phyloP scores from a whole-genome alignment of 805 yeast species.

The Candida morakotiae region DNA sequence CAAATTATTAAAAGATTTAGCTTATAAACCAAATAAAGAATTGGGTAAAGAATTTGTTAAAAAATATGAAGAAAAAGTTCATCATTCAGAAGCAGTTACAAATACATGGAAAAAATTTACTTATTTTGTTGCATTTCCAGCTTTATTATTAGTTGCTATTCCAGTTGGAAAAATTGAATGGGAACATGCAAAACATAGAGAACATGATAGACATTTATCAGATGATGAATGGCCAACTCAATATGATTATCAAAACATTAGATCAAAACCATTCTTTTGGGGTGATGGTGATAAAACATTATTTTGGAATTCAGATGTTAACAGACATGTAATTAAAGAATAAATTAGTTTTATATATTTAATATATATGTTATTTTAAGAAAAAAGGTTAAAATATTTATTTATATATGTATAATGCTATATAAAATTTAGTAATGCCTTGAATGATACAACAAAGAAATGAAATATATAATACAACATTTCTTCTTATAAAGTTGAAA shows the following conservation, averaged over 20 bases:
- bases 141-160: constrained; percentile 67
- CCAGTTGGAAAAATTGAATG: constrained; percentile 79
- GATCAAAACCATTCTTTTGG: constrained; percentile 91
- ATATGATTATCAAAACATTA: constrained; percentile 87
- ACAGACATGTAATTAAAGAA: constrained; percentile 66
- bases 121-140: constrained; percentile 76
- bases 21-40: constrained; percentile 46
- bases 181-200: constrained; percentile 89
- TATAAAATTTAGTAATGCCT: neutral
- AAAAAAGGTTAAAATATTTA: neutral
- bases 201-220: constrained; percentile 63
- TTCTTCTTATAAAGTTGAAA: constrained; percentile 59
- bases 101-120: constrained; percentile 84
- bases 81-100: constrained; percentile 78
- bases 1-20: constrained; percentile 36
- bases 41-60: constrained; percentile 71
- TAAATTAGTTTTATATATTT: constrained; percentile 6
- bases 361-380: too few relatives aligned
- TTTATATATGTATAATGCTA: neutral
- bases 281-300: constrained; percentile 97
- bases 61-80: constrained; percentile 57
- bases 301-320: constrained; percentile 92
- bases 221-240: constrained; percentile 93
- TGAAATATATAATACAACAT: too few relatives aligned
- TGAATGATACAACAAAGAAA: too few relatives aligned